Evolutionary conservation across 75 land plant genomes (phyloP), one percentile per base, ranked within the genome.

Genomic region (Gnetum montanum): DNA sequence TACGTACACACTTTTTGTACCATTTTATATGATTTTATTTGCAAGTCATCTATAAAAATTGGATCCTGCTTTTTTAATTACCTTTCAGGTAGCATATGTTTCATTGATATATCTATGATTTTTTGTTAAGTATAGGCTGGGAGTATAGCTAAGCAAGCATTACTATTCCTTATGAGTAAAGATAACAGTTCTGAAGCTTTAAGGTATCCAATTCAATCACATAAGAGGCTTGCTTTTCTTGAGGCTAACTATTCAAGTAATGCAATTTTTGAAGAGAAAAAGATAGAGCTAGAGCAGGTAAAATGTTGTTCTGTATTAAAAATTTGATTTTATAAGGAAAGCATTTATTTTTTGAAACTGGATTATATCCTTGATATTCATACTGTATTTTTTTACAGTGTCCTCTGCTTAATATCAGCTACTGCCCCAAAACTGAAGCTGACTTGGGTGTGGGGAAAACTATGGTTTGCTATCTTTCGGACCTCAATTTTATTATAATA

Each of bases 391-490:
- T 53, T 53, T 23, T 20, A 11, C 66, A 85, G 90, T 85, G 90
- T 52, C 73, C 82, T 34, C 82, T 82, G 40, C 47, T 85, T 49
- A 85, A 85, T 57, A 71, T 85, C 54, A 85, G 83, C 62, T 85
- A 81, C 53, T 85, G 90, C 56, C 86, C 90, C 59, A 52, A 72
- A 62, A 54, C 86, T 63, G 90, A 85, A 70, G 19, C 30, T 33
- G 54, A 65, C 7, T 18, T 77, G 1, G 64, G 74, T 16, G 48
- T 41, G 2, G 75, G 77, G 38, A 82, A 75, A 64, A 72, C 35
- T 24, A 55, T 85, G 86, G 90, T 85, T 63, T 65, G 68, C 13
- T 20, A 11, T 6, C n/a, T n/a, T n/a, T n/a, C n/a, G n/a, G n/a
- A n/a, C n/a, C n/a, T n/a, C n/a, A n/a, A n/a, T n/a, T n/a, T n/a